Evolutionary conservation across 176 grass and related monocot species (phyloP), one percentile per base, ranked within the genome.

Genomic region (Puccinellia tenuiflora): DNA sequence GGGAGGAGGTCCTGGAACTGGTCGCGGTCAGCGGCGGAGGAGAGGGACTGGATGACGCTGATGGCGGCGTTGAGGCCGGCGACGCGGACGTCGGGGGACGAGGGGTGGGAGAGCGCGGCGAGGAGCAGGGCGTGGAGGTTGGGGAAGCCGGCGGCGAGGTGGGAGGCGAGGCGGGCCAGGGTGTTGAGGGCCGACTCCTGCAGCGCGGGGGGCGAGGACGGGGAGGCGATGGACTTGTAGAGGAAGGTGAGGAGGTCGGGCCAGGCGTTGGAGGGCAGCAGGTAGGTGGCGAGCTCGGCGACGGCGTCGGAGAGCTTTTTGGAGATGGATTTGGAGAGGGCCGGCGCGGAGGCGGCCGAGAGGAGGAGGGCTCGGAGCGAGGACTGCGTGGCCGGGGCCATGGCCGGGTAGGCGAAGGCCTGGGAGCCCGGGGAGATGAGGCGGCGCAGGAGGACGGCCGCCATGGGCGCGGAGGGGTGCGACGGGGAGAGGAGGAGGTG

Each of bases 241-340:
- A 98, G 87, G 85, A 98, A 95, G 3, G 89, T 88, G n/a, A 98
- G 91, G 15, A 98, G 85, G 35, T 98, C 96, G 0, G 92, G 87
- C 96, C 96, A 98, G 1, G 80, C 61, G 45, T 59, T 52, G 21
- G 87, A 76, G 7, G 93, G 96, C 9, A 98, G 92, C 7, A 98
- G 87, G 47, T 78, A 57, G 45, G 93, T 85, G 0, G 86, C 96
- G 38, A 98, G 91, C 82, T 92, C 96, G 10, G 96, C 92, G 57
- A 98, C 80, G 34, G 96, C 83, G 40, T 98, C 96, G 38, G 90
- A 95, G 68, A 98, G 90, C 89, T 98, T 98, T 82, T 85, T 92
- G 9, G 91, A 89, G 55, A 95, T 68, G 21, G 96, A 95, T 67
- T 86, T 91, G 33, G 85, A 30, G 42, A 73, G 75, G 46, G 83